Percentiles rank a stretch among this genome's conserved stretches.
Conservation (phyloP, 2,329 filamentous ascomycete species). For the Clonostachys byssicola region DNA sequence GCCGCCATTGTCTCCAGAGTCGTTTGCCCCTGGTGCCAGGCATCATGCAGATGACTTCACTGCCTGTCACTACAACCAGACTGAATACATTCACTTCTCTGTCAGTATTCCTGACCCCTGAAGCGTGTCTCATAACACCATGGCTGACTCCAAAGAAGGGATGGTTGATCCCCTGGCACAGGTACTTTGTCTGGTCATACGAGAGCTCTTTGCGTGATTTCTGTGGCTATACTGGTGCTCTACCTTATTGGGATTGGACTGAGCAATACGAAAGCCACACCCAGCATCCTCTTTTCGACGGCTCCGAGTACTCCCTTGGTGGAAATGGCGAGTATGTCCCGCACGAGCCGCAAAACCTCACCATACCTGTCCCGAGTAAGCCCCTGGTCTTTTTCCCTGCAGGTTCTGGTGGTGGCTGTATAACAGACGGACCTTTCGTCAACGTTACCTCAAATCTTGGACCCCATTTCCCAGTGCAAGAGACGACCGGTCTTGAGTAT, state of each 20-base stretch:
- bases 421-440: slow-evolving; percentile 42
- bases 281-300: slow-evolving; percentile 38
- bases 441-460: slow-evolving; percentile 34
- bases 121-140: too few species aligned
- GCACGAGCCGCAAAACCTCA: slow-evolving; percentile 12
- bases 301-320: slow-evolving; percentile 36
- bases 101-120: too few species aligned
- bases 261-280: slow-evolving; percentile 25
- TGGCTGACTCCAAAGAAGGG: slow-evolving; percentile 4
- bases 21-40: slow-evolving; percentile 32
- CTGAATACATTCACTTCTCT: slow-evolving; percentile 32
- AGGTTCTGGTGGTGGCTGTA: slow-evolving; percentile 51
- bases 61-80: slow-evolving; percentile 42
- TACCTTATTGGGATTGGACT: slow-evolving; percentile 44
- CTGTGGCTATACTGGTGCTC: slow-evolving; percentile 29
- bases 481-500: slow-evolving; percentile 19
- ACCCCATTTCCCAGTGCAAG: slow-evolving; percentile 9
- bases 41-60: slow-evolving; percentile 45
- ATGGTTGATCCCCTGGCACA: slow-evolving; percentile 21
- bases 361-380: too few species aligned
- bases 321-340: slow-evolving; percentile 33
- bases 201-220: slow-evolving; percentile 21
- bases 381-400: slow-evolving; percentile 26
- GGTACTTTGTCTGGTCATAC: slow-evolving; percentile 23
- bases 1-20: slow-evolving; percentile 24